Percentiles rank a stretch among this genome's conserved stretches.
Evolutionary conservation across 257 asterid species (phyloP).

Genomic region (Solanum raphanifolium): DNA sequence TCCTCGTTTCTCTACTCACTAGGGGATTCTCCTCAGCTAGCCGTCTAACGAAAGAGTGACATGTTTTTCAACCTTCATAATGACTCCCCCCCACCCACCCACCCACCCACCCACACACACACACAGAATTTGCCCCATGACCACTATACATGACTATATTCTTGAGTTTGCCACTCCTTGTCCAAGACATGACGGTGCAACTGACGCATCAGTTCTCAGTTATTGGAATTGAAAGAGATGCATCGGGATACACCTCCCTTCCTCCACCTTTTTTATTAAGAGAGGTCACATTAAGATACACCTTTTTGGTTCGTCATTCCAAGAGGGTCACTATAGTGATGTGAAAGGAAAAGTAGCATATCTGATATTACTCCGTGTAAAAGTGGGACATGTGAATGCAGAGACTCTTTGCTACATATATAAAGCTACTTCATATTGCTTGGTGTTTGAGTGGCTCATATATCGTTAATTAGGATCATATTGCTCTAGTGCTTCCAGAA

Average conservation of each 20-base stretch:
- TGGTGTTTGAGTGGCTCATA: not conserved
- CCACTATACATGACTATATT: not conserved
- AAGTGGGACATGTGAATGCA: conserved; percentile 35
- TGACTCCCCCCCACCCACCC: not conserved
- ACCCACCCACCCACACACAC: not conserved
- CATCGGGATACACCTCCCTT: not conserved
- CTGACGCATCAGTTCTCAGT: not conserved
- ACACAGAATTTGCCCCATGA: not conserved
- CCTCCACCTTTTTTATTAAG: not conserved
- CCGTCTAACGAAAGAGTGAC: too few relatives aligned
- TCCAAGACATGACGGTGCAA: not conserved
- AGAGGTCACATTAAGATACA: conserved; percentile 53
- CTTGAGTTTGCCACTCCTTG: not conserved
- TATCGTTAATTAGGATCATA: not conserved
- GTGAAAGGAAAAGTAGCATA: conserved; percentile 42
- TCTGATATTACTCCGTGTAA: conserved; percentile 28
- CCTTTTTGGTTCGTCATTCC: conserved; percentile 36
- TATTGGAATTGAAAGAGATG: not conserved
- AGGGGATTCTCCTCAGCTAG: too few relatives aligned
- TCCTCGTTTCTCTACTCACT: too few relatives aligned
- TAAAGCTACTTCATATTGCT: not conserved
- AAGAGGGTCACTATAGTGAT: conserved; percentile 65
- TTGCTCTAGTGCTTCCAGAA: not conserved
- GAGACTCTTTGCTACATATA: conserved; percentile 37
- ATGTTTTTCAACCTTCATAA: too few relatives aligned